A percentile compares a stretch with the other conserved stretches of the same genome.
phyloP scores from a whole-genome alignment of 176 grass and related monocot genomes.

The Saccharum officinarum region DNA sequence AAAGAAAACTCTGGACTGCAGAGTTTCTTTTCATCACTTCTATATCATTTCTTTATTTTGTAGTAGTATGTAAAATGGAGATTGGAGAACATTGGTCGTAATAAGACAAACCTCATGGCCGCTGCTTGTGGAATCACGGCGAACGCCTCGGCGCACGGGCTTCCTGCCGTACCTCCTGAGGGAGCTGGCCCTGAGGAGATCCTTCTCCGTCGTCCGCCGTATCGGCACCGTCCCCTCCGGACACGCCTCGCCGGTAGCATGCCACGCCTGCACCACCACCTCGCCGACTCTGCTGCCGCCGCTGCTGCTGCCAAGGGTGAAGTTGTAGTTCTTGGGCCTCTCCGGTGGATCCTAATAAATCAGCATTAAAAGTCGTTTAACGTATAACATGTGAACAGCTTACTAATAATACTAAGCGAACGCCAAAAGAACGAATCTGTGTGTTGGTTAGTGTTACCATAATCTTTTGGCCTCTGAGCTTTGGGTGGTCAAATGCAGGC shows the following conservation, averaged over 20 bases:
- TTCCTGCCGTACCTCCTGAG: slow-evolving; percentile 69
- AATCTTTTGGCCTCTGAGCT: slow-evolving; percentile 50
- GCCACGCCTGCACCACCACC: slow-evolving; percentile 56
- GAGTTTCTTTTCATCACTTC: neutral
- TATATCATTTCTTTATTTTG: neutral
- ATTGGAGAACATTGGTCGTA: neutral
- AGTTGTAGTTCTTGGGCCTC: slow-evolving; percentile 60
- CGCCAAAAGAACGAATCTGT: neutral
- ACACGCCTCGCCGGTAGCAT: slow-evolving; percentile 57
- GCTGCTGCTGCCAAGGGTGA: neutral
- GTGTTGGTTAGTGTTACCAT: slow-evolving; percentile 25
- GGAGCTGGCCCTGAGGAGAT: slow-evolving; percentile 61
- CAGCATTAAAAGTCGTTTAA: neutral
- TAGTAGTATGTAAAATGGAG: neutral
- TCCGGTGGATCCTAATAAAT: slow-evolving; percentile 58
- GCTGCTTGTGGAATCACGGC: slow-evolving; percentile 54
- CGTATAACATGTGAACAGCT: neutral
- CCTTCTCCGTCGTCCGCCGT: slow-evolving; percentile 59
- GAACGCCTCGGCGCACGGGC: slow-evolving; percentile 16
- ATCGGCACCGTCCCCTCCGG: slow-evolving; percentile 64
- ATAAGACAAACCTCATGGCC: slow-evolving; percentile 61
- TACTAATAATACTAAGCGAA: neutral
- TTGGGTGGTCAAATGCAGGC: slow-evolving; percentile 69
- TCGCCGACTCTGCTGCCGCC: neutral
- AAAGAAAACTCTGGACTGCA: neutral